A percentile compares a stretch with the other conserved stretches of the same genome.
phyloP scores from a whole-genome alignment of 1,284 basidiomycete species.

The Sanghuangporus baumii region DNA sequence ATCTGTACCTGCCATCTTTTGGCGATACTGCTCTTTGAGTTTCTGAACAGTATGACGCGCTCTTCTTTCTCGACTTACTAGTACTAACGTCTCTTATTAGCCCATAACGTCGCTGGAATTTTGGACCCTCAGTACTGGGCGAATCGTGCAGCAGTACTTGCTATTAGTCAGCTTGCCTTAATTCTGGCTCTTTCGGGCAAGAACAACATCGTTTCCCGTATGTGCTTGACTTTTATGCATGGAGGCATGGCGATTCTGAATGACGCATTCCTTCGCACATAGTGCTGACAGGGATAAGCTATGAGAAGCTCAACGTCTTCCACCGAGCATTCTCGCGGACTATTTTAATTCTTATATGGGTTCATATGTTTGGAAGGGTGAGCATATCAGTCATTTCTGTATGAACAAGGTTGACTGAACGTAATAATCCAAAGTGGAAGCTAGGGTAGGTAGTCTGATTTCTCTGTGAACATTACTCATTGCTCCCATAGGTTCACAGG shows the following conservation, averaged over 20 bases:
- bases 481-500: not conserved
- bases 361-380: constrained; percentile 27
- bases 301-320: constrained; percentile 38
- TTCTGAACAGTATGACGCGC: constrained; percentile 2
- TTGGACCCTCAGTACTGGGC: constrained; percentile 7
- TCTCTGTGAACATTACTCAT: not conserved
- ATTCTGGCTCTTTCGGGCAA: constrained; percentile 41
- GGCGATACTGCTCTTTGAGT: constrained; percentile 6
- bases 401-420: constrained; percentile 21
- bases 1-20: not conserved
- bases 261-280: not conserved
- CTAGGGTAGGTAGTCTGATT: not conserved
- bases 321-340: constrained; percentile 32
- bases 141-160: constrained; percentile 35
- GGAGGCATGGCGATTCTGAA: not conserved
- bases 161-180: constrained; percentile 37
- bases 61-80: not conserved
- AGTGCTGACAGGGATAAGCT: constrained; percentile 39
- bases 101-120: not conserved
- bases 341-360: constrained; percentile 30
- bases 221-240: not conserved
- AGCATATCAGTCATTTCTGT: constrained; percentile 11
- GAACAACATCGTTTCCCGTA: constrained; percentile 43
- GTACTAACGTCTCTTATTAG: not conserved
- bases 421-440: constrained; percentile 5